Conservation (phyloP, 805 yeast genomes). For the Lachancea kluyveri region DNA sequence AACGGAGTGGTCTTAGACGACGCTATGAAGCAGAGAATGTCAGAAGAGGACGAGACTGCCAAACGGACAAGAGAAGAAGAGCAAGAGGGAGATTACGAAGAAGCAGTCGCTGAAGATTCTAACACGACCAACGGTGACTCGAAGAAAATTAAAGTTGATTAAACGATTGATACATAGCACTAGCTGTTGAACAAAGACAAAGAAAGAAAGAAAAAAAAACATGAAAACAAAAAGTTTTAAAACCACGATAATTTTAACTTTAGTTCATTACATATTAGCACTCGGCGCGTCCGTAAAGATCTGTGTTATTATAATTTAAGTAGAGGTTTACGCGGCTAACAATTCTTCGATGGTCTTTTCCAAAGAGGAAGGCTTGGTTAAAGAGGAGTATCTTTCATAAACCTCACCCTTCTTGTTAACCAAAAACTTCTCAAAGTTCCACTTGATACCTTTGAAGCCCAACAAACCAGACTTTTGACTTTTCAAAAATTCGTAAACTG, state of each 20-base stretch:
- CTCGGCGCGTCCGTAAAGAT: too few species aligned
- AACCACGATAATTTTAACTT: too few species aligned
- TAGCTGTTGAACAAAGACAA: too few species aligned
- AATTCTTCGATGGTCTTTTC: slow-evolving; percentile 54
- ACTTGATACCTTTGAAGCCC: slow-evolving; percentile 65
- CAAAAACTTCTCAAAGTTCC: slow-evolving; percentile 77
- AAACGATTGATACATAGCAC: background rate
- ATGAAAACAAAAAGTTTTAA: too few species aligned
- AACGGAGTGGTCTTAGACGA: slow-evolving; percentile 26
- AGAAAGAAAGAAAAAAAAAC: too few species aligned
- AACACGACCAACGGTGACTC: slow-evolving; percentile 6
- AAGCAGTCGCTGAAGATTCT: slow-evolving; percentile 1
- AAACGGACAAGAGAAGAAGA: slow-evolving; percentile 16
- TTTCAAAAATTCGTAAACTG: slow-evolving; percentile 77
- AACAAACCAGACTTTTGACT: slow-evolving; percentile 47
- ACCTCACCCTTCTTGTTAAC: slow-evolving; percentile 51
- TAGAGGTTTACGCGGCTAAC: slow-evolving; percentile 24
- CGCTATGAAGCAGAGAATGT: slow-evolving; percentile 20
- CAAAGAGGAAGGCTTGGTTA: slow-evolving; percentile 59
- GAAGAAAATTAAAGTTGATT: slow-evolving; percentile 13
- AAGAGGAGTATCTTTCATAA: slow-evolving; percentile 54
- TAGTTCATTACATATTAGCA: too few species aligned
- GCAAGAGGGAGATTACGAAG: background rate
- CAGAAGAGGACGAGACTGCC: slow-evolving; percentile 26
- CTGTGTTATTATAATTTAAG: background rate